These are phyloP conservation scores for Saccharomycopsis fermentans DNA, from an alignment of 805 yeast genomes.

Conservation along the genomic window DNA sequence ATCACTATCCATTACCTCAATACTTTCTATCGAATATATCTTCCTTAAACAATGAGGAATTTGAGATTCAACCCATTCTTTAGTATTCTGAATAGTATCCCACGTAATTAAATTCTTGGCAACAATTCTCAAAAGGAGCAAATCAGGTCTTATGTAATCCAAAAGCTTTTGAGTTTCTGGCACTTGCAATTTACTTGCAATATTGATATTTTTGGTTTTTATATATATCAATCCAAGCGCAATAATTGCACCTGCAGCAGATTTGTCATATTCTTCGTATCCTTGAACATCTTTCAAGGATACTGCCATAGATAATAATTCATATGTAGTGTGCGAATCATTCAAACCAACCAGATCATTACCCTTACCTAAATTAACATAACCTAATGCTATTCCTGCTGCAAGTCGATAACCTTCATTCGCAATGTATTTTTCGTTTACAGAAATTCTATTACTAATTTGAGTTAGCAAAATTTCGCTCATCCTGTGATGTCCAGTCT, in stretches of 20 bases:
- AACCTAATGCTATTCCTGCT: conserved; percentile 83
- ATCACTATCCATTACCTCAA: conserved; percentile 33
- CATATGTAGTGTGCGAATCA: conserved; percentile 56
- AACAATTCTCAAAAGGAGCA: conserved; percentile 54
- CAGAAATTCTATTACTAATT: conserved; percentile 41
- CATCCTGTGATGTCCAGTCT: conserved; percentile 76
- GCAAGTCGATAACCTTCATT: conserved; percentile 78
- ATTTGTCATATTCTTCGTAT: conserved; percentile 46
- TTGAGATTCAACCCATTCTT: conserved; percentile 47
- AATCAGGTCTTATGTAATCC: conserved; percentile 71
- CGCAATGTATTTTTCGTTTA: conserved; percentile 44
- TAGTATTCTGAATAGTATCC: conserved; percentile 43
- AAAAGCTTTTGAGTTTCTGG: conserved; percentile 51
- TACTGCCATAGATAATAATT: conserved; percentile 45
- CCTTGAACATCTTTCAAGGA: conserved; percentile 56
- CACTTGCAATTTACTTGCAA: conserved; percentile 52
- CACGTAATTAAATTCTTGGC: conserved; percentile 62
- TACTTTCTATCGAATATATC: conserved; percentile 24
- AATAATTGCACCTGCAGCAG: conserved; percentile 57
- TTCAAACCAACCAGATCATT: conserved; percentile 45
- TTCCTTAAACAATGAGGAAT: conserved; percentile 39
- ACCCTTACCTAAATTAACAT: conserved; percentile 72
- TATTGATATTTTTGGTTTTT: conserved; percentile 46
- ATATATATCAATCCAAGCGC: conserved; percentile 69
- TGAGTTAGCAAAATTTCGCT: conserved; percentile 70